A percentile compares a stretch with the other conserved stretches of the same genome.
These are phyloP conservation scores for Dothideomycetidae sp. DNA, from an alignment of 2,329 filamentous ascomycete genomes.

Conservation along the genomic window DNA sequence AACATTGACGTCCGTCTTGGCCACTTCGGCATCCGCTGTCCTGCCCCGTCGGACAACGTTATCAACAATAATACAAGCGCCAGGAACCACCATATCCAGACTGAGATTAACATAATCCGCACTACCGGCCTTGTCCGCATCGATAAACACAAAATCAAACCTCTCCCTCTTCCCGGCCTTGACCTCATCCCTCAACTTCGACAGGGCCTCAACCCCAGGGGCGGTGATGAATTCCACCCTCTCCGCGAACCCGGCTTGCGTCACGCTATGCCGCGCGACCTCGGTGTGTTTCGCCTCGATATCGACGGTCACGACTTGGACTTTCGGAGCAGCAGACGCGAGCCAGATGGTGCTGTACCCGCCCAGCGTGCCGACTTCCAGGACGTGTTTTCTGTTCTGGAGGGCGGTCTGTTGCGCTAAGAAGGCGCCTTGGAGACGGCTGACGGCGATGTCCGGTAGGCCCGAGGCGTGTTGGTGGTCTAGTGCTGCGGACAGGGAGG, in stretches of 20 bases:
- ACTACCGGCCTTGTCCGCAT: slow-evolving; percentile 38
- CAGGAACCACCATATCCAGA: slow-evolving; percentile 25
- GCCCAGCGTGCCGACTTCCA: slow-evolving; percentile 43
- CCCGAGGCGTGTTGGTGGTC: slow-evolving; percentile 6
- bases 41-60: slow-evolving; percentile 34
- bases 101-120: slow-evolving; percentile 27
- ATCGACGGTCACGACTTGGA: slow-evolving; percentile 38
- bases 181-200: slow-evolving; percentile 29
- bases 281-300: slow-evolving; percentile 32
- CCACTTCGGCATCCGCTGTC: slow-evolving; percentile 20
- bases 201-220: slow-evolving; percentile 30
- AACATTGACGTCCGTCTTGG: slow-evolving; percentile 17
- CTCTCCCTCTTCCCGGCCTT: slow-evolving; percentile 23
- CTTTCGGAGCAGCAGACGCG: slow-evolving; percentile 25
- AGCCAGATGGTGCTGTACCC: slow-evolving; percentile 42
- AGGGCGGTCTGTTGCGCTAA: slow-evolving; percentile 25
- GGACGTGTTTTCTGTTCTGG: slow-evolving; percentile 19
- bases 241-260: slow-evolving; percentile 26
- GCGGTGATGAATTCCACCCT: slow-evolving; percentile 34
- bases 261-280: slow-evolving; percentile 34
- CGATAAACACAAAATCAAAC: slow-evolving; percentile 40
- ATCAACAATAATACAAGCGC: slow-evolving; percentile 35
- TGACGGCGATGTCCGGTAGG: slow-evolving; percentile 24
- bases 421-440: slow-evolving; percentile 24
- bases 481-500: slow-evolving; percentile 8